Evolutionary conservation across 352 stramenopile species (phyloP).

Genomic region (Phytophthora hybrid): DNA sequence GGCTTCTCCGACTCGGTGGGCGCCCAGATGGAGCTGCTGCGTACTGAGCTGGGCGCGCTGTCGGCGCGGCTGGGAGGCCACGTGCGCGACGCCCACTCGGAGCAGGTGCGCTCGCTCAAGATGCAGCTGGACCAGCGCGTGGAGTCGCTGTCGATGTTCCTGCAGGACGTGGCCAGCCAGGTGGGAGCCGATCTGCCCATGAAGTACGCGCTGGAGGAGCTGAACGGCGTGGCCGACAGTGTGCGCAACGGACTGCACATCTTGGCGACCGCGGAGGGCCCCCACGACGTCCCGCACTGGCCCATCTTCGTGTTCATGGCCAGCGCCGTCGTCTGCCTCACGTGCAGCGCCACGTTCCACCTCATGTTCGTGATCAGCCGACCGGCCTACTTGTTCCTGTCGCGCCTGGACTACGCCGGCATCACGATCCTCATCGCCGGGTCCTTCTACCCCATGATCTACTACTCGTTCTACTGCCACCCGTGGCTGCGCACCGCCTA

Average conservation of each 20-base stretch:
- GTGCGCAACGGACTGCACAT: constrained; percentile 84
- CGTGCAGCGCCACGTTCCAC: constrained; percentile 85
- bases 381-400: constrained; percentile 78
- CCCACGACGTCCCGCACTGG: constrained; percentile 84
- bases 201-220: constrained; percentile 80
- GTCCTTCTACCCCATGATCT: constrained; percentile 89
- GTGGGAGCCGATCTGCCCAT: constrained; percentile 80
- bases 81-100: constrained; percentile 50
- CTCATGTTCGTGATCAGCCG: constrained; percentile 87
- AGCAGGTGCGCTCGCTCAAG: constrained; percentile 68
- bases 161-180: constrained; percentile 75
- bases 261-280: constrained; percentile 63
- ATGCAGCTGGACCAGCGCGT: constrained; percentile 63
- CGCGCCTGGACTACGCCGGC: constrained; percentile 84
- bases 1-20: constrained; percentile 72
- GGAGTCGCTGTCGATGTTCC: constrained; percentile 72
- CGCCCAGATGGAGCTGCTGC: constrained; percentile 74
- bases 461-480: constrained; percentile 92
- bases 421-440: constrained; percentile 90
- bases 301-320: constrained; percentile 89
- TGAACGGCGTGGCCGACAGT: constrained; percentile 77
- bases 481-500: constrained; percentile 71
- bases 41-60: constrained; percentile 64
- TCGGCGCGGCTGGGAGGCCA: constrained; percentile 61
- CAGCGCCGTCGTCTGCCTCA: constrained; percentile 84